These are phyloP conservation scores for Sequoia sempervirens DNA, from an alignment of 75 land plant species.

Conservation along the genomic window DNA sequence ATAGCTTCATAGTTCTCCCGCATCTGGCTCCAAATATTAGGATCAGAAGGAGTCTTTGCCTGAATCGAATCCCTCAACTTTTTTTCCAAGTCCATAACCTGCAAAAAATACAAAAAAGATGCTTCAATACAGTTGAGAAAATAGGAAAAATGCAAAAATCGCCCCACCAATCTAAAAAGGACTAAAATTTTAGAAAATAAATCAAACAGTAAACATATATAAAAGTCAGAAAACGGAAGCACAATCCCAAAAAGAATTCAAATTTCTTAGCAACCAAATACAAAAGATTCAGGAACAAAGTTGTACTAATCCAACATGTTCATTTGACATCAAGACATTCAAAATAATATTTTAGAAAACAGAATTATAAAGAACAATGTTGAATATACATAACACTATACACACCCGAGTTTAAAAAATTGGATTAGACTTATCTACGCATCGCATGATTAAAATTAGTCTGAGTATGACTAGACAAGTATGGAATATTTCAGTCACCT, in stretches of 20 bases:
- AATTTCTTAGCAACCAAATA: neutral
- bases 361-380: neutral
- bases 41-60: slow-evolving; percentile 73
- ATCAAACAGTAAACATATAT: neutral
- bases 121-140: neutral
- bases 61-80: slow-evolving; percentile 48
- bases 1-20: slow-evolving; percentile 85
- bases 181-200: neutral
- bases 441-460: neutral
- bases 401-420: neutral
- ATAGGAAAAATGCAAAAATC: neutral
- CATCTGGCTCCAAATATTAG: slow-evolving; percentile 67
- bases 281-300: neutral
- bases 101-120: slow-evolving; percentile 5
- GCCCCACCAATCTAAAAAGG: neutral
- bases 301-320: neutral
- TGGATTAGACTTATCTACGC: neutral
- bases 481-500: neutral
- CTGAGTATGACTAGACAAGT: neutral
- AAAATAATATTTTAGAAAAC: too few relatives aligned
- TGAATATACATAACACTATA: too few relatives aligned
- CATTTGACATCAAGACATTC: neutral
- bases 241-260: neutral
- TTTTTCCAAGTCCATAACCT: slow-evolving; percentile 88
- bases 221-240: neutral